Percentiles rank a stretch among this genome's conserved stretches.
Evolutionary conservation across 768 basidiomycete genomes (phyloP).

Genomic region (Myochromella boudieri): DNA sequence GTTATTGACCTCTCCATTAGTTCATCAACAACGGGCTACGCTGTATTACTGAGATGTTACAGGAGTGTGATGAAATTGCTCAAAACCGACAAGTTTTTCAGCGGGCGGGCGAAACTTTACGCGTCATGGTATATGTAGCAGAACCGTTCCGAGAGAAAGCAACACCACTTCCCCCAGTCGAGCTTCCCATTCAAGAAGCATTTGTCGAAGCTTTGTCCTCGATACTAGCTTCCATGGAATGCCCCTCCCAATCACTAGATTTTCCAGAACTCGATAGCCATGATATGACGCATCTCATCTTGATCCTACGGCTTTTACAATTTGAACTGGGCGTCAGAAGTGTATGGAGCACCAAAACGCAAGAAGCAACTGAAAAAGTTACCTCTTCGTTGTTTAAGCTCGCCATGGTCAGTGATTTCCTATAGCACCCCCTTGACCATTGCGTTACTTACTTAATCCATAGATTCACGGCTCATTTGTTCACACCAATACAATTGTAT

Average conservation of each 20-base stretch:
- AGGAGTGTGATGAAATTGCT: constrained; percentile 28
- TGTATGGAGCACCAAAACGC: constrained; percentile 53
- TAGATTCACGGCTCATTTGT: constrained; percentile 59
- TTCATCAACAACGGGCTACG: constrained; percentile 76
- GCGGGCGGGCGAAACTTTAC: constrained; percentile 65
- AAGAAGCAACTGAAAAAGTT: constrained; percentile 44
- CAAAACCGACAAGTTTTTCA: constrained; percentile 37
- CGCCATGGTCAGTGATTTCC: constrained; percentile 42
- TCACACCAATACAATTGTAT: constrained; percentile 54
- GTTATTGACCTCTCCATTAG: constrained; percentile 31
- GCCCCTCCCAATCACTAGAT: constrained; percentile 27
- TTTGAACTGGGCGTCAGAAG: constrained; percentile 69
- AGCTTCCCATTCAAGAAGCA: constrained; percentile 54
- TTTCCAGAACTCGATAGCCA: constrained; percentile 14
- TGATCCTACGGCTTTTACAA: constrained; percentile 68
- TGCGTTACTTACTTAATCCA: constrained; percentile 6
- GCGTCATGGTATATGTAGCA: constrained; percentile 66
- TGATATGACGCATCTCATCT: constrained; percentile 41
- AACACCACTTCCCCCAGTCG: constrained; percentile 46
- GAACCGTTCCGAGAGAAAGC: constrained; percentile 57
- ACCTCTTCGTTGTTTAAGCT: constrained; percentile 46
- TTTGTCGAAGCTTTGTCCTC: constrained; percentile 50
- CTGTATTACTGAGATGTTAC: constrained; percentile 58
- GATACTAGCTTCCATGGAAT: constrained; percentile 43
- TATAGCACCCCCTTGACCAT: constrained; percentile 2